These are phyloP conservation scores for Xylaria sp. DNA, from an alignment of 2,329 filamentous ascomycete genomes.

Conservation along the genomic window DNA sequence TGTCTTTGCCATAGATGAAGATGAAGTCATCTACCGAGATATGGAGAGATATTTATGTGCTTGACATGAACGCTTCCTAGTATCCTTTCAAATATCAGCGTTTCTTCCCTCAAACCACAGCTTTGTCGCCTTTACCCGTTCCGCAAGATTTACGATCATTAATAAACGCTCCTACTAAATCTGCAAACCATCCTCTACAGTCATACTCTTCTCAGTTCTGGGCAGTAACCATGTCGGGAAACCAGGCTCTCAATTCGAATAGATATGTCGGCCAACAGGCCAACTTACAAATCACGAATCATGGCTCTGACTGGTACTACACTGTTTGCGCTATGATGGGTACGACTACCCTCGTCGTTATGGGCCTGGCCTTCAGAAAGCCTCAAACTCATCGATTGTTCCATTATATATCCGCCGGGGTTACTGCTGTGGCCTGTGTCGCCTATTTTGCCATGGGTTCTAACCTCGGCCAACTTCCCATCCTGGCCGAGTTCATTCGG, in stretches of 20 bases:
- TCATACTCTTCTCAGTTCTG: background rate
- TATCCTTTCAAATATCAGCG: conserved; percentile 27
- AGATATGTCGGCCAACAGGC: conserved; percentile 60
- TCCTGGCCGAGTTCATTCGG: conserved; percentile 67
- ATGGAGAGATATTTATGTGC: background rate
- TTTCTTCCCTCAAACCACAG: background rate
- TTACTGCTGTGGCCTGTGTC: conserved; percentile 69
- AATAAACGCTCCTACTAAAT: background rate
- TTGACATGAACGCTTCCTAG: background rate
- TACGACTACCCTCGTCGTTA: conserved; percentile 62
- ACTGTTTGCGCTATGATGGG: conserved; percentile 70
- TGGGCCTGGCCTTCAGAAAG: conserved; percentile 64
- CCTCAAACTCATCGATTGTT: conserved; percentile 68
- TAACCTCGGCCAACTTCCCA: conserved; percentile 71
- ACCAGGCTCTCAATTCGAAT: conserved; percentile 60
- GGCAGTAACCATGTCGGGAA: conserved; percentile 45
- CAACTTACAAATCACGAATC: conserved; percentile 68
- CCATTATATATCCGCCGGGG: conserved; percentile 71
- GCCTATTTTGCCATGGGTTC: conserved; percentile 76
- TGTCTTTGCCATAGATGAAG: conserved; percentile 26
- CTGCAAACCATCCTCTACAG: background rate
- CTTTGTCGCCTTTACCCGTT: background rate
- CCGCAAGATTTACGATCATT: background rate
- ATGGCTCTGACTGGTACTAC: conserved; percentile 72
- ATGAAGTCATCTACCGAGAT: conserved; percentile 46